Evolutionary conservation across 768 basidiomycete species (phyloP).

Genomic region (Lentinula detonsa): DNA sequence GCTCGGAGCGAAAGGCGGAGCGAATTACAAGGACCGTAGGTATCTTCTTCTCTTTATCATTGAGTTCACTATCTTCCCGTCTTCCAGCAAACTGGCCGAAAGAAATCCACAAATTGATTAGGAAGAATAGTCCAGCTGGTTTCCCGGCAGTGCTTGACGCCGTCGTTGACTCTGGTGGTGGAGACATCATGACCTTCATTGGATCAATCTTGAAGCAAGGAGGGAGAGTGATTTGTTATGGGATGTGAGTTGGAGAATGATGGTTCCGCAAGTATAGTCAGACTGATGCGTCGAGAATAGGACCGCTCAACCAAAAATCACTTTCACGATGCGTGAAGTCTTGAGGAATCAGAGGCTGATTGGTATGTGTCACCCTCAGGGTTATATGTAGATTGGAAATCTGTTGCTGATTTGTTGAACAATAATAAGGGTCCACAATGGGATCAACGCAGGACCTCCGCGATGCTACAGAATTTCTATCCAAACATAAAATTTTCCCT

Average conservation of each 20-base stretch:
- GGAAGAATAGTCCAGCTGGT: constrained; percentile 20
- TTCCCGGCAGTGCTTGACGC: constrained; percentile 36
- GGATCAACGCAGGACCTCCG: constrained; percentile 71
- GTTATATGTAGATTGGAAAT: too few relatives aligned
- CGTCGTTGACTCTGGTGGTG: constrained; percentile 68
- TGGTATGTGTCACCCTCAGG: constrained; percentile 31
- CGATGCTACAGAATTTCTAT: constrained; percentile 66
- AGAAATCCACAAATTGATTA: constrained; percentile 38
- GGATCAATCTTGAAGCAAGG: constrained; percentile 48
- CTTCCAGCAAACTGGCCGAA: constrained; percentile 45
- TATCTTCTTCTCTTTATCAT: not conserved
- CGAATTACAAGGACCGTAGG: constrained; percentile 61
- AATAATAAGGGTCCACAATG: constrained; percentile 68
- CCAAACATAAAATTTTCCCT: constrained; percentile 60
- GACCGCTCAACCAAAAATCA: constrained; percentile 54
- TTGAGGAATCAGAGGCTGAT: constrained; percentile 68
- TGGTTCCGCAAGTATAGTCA: not conserved
- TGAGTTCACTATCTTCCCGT: not conserved
- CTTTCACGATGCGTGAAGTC: constrained; percentile 75
- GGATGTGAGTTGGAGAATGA: constrained; percentile 40
- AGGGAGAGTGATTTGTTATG: constrained; percentile 58
- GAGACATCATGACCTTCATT: constrained; percentile 50
- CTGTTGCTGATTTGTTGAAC: too few relatives aligned
- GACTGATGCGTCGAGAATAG: constrained; percentile 23
- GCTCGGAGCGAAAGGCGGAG: constrained; percentile 75